A percentile compares a stretch with the other conserved stretches of the same genome.
These are phyloP conservation scores for Priceomyces carsonii DNA, from an alignment of 805 yeast genomes.

Conservation along the genomic window DNA sequence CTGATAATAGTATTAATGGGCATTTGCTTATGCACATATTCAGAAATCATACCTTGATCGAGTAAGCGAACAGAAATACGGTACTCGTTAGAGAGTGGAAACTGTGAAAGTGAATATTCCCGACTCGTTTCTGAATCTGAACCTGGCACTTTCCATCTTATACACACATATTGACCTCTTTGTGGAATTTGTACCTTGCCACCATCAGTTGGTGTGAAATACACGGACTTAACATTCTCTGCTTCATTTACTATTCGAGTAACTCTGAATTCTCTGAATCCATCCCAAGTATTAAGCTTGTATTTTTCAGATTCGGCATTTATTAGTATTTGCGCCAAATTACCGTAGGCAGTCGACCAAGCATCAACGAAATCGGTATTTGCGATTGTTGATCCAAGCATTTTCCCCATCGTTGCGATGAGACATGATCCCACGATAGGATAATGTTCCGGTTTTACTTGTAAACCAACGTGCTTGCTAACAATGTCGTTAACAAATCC, in stretches of 20 bases:
- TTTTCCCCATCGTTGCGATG: conserved; percentile 52
- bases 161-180: conserved; percentile 50
- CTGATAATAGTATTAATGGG: conserved; percentile 49
- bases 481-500: conserved; percentile 60
- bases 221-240: conserved; percentile 49
- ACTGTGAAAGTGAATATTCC: conserved; percentile 58
- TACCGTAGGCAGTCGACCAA: conserved; percentile 66
- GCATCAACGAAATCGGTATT: conserved; percentile 58
- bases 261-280: conserved; percentile 54
- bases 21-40: conserved; percentile 47
- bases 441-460: conserved; percentile 63
- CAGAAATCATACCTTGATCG: conserved; percentile 51
- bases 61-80: conserved; percentile 59
- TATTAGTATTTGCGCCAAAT: conserved; percentile 62
- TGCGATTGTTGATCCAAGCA: conserved; percentile 60
- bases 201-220: conserved; percentile 48
- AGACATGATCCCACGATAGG: conserved; percentile 62
- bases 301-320: conserved; percentile 53
- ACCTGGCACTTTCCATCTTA: conserved; percentile 32
- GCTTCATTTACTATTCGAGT: conserved; percentile 44
- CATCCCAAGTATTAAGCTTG: conserved; percentile 50
- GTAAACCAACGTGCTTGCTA: conserved; percentile 65
- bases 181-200: conserved; percentile 19
- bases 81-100: conserved; percentile 35
- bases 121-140: conserved; percentile 48